Percentiles rank a stretch among this genome's conserved stretches.
phyloP scores from a whole-genome alignment of 2,329 filamentous ascomycete species.

The Leptographium wingfieldii region DNA sequence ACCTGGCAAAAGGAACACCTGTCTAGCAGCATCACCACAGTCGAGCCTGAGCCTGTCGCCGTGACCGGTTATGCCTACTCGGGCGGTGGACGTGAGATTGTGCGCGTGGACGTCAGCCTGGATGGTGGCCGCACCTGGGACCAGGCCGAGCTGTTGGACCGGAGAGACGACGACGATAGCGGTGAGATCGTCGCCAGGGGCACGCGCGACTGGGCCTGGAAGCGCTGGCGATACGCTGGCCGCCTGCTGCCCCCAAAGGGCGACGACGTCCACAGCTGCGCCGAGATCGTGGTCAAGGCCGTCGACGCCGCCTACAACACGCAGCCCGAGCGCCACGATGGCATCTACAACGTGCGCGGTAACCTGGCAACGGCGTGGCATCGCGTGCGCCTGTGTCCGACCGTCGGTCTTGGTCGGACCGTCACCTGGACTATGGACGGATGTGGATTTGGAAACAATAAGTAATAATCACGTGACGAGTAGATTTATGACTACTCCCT shows the following conservation, averaged over 20 bases:
- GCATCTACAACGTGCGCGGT: conserved; percentile 51
- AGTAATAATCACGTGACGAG: neutral
- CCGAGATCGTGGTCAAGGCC: conserved; percentile 50
- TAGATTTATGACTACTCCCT: too few relatives aligned
- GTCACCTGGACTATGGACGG: conserved; percentile 15
- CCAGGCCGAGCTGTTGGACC: conserved; percentile 46
- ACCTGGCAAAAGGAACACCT: conserved; percentile 10
- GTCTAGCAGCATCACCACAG: neutral
- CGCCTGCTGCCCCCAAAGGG: conserved; percentile 17
- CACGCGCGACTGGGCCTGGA: conserved; percentile 46
- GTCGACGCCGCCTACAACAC: conserved; percentile 55
- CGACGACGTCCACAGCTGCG: conserved; percentile 10
- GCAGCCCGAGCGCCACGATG: conserved; percentile 47
- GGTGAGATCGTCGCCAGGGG: conserved; percentile 11
- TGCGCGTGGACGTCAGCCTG: conserved; percentile 54
- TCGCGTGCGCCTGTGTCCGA: conserved; percentile 30
- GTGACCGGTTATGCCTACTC: conserved; percentile 55
- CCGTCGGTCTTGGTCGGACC: neutral
- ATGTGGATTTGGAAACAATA: conserved; percentile 8
- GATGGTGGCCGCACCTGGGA: conserved; percentile 53
- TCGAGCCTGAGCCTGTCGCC: conserved; percentile 18
- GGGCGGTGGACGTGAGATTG: conserved; percentile 51
- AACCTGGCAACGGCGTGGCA: conserved; percentile 59
- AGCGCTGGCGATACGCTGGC: conserved; percentile 46
- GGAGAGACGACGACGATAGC: conserved; percentile 13